Evolutionary conservation across 1,139 yeast species (phyloP).

Genomic region (Hemisphaericaspora lyxosophila): DNA sequence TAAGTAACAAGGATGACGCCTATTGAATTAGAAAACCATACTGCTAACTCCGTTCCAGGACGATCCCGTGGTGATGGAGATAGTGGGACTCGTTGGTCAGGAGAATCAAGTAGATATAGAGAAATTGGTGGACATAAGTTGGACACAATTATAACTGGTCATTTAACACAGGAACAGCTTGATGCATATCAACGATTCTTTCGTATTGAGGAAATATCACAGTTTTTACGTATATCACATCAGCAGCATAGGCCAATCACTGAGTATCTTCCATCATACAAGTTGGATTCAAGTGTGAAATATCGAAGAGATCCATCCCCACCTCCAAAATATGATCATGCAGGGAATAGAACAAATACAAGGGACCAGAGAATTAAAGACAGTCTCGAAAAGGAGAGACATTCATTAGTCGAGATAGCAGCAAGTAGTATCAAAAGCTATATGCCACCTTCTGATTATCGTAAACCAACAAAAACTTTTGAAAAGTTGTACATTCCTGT

Average conservation of each 20-base stretch:
- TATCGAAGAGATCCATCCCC: constrained; percentile 77
- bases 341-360: constrained; percentile 84
- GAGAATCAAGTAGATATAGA: constrained; percentile 33
- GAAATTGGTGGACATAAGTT: constrained; percentile 30
- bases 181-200: constrained; percentile 75
- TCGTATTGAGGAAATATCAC: constrained; percentile 75
- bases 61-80: not conserved
- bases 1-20: no score
- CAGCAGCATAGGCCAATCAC: constrained; percentile 49
- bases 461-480: constrained; percentile 64
- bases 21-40: constrained; percentile 2
- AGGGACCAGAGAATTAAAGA: constrained; percentile 66
- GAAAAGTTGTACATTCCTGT: constrained; percentile 88
- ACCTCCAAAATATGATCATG: constrained; percentile 82
- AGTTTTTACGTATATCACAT: constrained; percentile 46
- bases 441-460: constrained; percentile 77
- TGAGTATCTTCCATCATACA: constrained; percentile 37
- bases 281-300: constrained; percentile 23
- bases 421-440: constrained; percentile 73
- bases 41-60: not conserved
- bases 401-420: constrained; percentile 71
- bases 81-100: constrained; percentile 44
- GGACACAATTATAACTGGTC: constrained; percentile 47
- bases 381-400: constrained; percentile 74
- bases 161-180: constrained; percentile 80